Evolutionary conservation across 2,329 filamentous ascomycete species (phyloP).

Genomic region (Chrysoporthe austroafricana): DNA sequence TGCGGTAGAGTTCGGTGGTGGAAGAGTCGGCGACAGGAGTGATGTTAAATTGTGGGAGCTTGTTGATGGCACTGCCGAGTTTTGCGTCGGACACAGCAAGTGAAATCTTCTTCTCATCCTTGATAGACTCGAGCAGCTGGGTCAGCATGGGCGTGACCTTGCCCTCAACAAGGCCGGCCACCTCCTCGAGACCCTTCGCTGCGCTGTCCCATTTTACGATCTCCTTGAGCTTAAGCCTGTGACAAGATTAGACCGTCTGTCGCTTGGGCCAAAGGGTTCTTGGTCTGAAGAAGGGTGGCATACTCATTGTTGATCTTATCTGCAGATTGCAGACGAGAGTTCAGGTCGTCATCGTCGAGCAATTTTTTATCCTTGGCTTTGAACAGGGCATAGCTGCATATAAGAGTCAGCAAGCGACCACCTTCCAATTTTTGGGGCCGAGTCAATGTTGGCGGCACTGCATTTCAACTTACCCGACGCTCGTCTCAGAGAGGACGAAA

Average conservation of each 20-base stretch:
- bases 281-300: slow-evolving; percentile 43
- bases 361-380: slow-evolving; percentile 99
- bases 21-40: slow-evolving; percentile 79
- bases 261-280: neutral
- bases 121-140: slow-evolving; percentile 82
- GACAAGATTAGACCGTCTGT: slow-evolving; percentile 26
- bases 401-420: slow-evolving; percentile 36
- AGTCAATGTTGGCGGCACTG: neutral
- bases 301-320: slow-evolving; percentile 87
- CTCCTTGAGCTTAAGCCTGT: slow-evolving; percentile 89
- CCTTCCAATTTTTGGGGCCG: neutral
- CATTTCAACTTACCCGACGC: slow-evolving; percentile 66
- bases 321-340: slow-evolving; percentile 75
- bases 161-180: slow-evolving; percentile 84
- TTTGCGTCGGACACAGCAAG: slow-evolving; percentile 93
- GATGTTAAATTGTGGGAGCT: slow-evolving; percentile 86
- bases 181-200: slow-evolving; percentile 86
- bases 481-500: slow-evolving; percentile 92
- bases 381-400: slow-evolving; percentile 87
- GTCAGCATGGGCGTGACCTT: slow-evolving; percentile 91
- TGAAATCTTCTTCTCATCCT: slow-evolving; percentile 96
- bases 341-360: slow-evolving; percentile 77
- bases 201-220: slow-evolving; percentile 98
- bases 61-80: slow-evolving; percentile 88
- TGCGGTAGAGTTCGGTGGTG: slow-evolving; percentile 89